Evolutionary conservation across 192 early-diverging fungal genomes (phyloP), one percentile per base, ranked within the genome.

Genomic region (Obelidium mucronatum): DNA sequence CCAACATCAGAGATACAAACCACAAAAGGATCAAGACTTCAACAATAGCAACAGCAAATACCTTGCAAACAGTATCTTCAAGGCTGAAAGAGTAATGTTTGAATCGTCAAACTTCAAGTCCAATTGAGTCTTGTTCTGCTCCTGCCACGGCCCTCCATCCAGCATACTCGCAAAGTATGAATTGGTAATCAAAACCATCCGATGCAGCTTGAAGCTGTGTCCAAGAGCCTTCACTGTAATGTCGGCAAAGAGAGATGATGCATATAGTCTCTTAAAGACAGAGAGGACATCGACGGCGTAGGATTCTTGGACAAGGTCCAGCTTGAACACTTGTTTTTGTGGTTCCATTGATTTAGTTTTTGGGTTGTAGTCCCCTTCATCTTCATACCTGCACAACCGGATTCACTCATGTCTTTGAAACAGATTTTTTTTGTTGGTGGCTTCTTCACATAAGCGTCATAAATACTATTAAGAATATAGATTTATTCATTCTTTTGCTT

Each of bases 131-230:
- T 56, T 70, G 26, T 48, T 72, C 0, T 53, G 13, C 66, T 83
- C 84, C 31, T 39, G 48, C 81, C 81, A 83, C 2, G 73, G 74
- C n/a, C 73, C 72, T 26, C 80, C 81, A 6, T 74, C 63, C 13
- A 85, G 56, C 70, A 85, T 78, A 19, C 30, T 22, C 8, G 52
- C 68, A 81, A 85, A 84, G 74, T 84, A 85, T 28, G 48, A 11
- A 53, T 80, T 84, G 40, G 77, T 60, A 11, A 79, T 17, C 31
- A 85, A 56, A 5, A 83, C 75, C 35, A 83, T 62, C 22, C 79
- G 62, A 59, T 85, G 84, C 31, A 85, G 80, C 28, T 74, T 42
- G 73, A 79, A 85, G 34, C 58, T 74, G 53, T 72, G 68, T 24
- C 80, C 84, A 30, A 85, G 71, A 36, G 81, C 74, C 6, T 36